Evolutionary conservation across 352 stramenopile genomes (phyloP).

Genomic region (Pythium grandisporangium): DNA sequence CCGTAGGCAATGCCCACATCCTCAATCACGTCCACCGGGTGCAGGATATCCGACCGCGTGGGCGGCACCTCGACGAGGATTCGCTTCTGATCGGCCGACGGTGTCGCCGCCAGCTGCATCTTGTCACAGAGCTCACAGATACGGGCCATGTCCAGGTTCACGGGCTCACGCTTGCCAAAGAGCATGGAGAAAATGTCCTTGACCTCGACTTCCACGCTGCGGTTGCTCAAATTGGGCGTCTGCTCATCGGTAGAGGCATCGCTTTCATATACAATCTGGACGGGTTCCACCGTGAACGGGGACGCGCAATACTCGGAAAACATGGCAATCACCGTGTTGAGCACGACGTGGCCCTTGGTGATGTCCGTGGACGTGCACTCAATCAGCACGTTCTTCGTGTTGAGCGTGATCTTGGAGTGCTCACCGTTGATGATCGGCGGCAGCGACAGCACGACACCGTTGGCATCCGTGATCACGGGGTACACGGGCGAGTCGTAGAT

Average conservation of each 20-base stretch:
- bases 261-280: constrained; percentile 95
- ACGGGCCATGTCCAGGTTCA: constrained; percentile 77
- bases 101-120: constrained; percentile 95
- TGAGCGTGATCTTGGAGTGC: constrained; percentile 94
- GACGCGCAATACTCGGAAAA: constrained; percentile 97
- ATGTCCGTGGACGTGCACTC: constrained; percentile 99
- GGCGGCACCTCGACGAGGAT: constrained; percentile 94
- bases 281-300: constrained; percentile 95
- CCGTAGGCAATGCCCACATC: constrained; percentile 99
- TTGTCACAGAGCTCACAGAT: constrained; percentile 95
- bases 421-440: constrained; percentile 99
- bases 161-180: constrained; percentile 64
- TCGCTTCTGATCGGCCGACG: constrained; percentile 40
- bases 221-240: constrained; percentile 91
- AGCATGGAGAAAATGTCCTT: constrained; percentile 87
- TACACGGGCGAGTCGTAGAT: constrained; percentile 99
- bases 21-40: constrained; percentile 98
- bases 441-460: constrained; percentile 94
- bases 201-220: constrained; percentile 76
- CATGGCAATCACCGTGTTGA: constrained; percentile 99
- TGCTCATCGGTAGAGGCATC: constrained; percentile 58
- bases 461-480: constrained; percentile 95
- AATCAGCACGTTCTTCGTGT: constrained; percentile 99
- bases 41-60: constrained; percentile 97
- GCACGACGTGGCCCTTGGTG: constrained; percentile 99